Percentiles rank a stretch among this genome's conserved stretches.
These are phyloP conservation scores for Botrytis pseudocinerea DNA, from an alignment of 2,329 filamentous ascomycete genomes.

Conservation along the genomic window DNA sequence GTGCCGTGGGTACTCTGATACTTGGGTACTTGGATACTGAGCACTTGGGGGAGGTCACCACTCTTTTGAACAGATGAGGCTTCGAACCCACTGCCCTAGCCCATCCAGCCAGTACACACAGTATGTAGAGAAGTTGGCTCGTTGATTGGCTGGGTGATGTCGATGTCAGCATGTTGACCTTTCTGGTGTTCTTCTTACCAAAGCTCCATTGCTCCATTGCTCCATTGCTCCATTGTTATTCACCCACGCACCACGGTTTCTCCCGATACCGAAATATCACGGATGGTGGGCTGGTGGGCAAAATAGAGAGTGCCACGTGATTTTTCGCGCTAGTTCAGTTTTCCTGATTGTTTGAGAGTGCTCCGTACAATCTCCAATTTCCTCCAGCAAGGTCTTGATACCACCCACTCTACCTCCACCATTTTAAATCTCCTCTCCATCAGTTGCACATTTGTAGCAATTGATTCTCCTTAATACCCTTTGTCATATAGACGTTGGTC, in stretches of 20 bases:
- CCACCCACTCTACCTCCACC: constrained; percentile 38
- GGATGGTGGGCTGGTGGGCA: constrained; percentile 6
- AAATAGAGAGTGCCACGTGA: neutral
- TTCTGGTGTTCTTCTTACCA: neutral
- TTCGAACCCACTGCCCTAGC: neutral
- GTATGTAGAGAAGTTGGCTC: neutral
- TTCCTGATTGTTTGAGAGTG: constrained; percentile 19
- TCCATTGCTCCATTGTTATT: neutral
- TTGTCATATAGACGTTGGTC: constrained; percentile 53
- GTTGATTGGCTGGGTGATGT: neutral
- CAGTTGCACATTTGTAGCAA: constrained; percentile 68
- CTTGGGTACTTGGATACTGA: neutral
- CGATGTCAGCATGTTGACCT: neutral
- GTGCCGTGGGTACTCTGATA: neutral
- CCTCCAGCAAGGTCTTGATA: constrained; percentile 36
- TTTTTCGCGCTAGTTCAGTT: constrained; percentile 21
- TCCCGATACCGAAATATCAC: constrained; percentile 18
- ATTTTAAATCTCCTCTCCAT: constrained; percentile 57
- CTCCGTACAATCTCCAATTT: constrained; percentile 25
- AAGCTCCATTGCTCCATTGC: neutral
- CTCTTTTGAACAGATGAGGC: neutral
- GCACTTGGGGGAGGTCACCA: neutral
- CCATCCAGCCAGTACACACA: neutral
- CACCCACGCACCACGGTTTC: constrained; percentile 15
- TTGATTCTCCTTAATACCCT: constrained; percentile 57